Conservation (phyloP, 2,329 filamentous ascomycete genomes). For the Fusarium paranaense region DNA sequence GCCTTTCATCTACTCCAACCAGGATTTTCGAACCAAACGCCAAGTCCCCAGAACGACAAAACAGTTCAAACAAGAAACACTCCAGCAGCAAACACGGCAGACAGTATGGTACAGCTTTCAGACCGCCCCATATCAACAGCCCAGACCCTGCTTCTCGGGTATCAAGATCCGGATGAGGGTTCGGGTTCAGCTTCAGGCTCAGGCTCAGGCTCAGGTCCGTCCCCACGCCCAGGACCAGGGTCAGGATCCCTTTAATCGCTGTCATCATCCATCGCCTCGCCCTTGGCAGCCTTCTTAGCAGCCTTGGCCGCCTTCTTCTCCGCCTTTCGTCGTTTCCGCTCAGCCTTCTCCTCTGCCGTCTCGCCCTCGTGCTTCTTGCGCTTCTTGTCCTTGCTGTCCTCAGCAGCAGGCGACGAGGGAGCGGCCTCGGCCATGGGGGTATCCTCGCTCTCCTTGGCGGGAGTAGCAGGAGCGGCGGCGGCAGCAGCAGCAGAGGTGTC, state of each 20-base stretch:
- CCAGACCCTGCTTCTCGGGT: constrained; percentile 37
- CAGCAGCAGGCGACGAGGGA: constrained; percentile 55
- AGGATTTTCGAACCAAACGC: constrained; percentile 47
- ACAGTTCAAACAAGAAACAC: constrained; percentile 38
- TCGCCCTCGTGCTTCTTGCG: constrained; percentile 88
- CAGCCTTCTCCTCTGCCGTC: constrained; percentile 75
- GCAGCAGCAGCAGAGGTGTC: constrained; percentile 58
- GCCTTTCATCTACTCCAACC: constrained; percentile 46
- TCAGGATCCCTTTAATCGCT: constrained; percentile 56
- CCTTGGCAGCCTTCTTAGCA: constrained; percentile 66
- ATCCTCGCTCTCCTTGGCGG: constrained; percentile 54
- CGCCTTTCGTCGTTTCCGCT: constrained; percentile 70
- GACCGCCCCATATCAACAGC: constrained; percentile 42
- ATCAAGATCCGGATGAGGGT: constrained; percentile 27
- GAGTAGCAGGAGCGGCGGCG: constrained; percentile 55
- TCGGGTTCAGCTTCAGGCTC: constrained; percentile 18
- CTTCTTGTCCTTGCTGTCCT: constrained; percentile 71
- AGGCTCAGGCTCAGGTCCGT: constrained; percentile 14
- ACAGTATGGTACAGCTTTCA: constrained; percentile 46
- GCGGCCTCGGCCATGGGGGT: constrained; percentile 51
- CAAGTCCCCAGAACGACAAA: constrained; percentile 38
- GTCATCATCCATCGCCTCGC: constrained; percentile 63
- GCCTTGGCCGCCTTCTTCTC: constrained; percentile 70
- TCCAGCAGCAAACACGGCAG: constrained; percentile 34
- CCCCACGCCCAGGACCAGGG: constrained; percentile 11